These are phyloP conservation scores for Xanthoconium separans DNA, from an alignment of 1,284 basidiomycete species.

Conservation along the genomic window DNA sequence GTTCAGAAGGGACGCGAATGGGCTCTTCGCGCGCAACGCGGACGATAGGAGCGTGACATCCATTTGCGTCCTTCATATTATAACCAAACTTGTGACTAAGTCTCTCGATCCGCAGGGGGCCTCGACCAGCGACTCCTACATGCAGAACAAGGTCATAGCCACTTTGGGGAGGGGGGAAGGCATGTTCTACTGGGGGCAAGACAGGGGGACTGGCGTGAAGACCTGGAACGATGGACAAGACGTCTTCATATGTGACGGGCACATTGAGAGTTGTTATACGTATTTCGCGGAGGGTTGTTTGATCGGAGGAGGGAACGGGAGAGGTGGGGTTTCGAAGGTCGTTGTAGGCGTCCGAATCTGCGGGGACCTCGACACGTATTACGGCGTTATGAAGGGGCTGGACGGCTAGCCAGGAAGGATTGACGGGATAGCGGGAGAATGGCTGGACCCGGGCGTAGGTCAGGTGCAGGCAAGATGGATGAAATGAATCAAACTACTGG, in stretches of 20 bases:
- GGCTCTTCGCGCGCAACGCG: constrained; percentile 35
- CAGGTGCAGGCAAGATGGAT: constrained; percentile 9
- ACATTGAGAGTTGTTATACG: constrained; percentile 63
- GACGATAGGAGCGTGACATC: constrained; percentile 55
- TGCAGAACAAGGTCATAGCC: constrained; percentile 78
- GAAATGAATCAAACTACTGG: constrained; percentile 21
- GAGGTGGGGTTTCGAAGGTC: constrained; percentile 6
- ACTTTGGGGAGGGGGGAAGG: constrained; percentile 42
- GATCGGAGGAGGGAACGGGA: constrained; percentile 6
- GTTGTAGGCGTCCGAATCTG: background rate
- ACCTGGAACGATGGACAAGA: constrained; percentile 55
- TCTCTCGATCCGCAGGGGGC: constrained; percentile 63
- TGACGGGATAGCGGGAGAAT: constrained; percentile 51
- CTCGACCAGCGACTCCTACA: constrained; percentile 66
- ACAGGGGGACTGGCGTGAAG: constrained; percentile 62
- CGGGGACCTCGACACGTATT: constrained; percentile 41
- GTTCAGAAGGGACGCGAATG: constrained; percentile 21
- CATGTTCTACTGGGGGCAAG: constrained; percentile 42
- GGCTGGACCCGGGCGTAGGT: constrained; percentile 41
- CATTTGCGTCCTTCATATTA: constrained; percentile 64
- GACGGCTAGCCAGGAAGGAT: constrained; percentile 66
- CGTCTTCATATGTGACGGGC: constrained; percentile 62
- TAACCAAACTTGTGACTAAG: constrained; percentile 71
- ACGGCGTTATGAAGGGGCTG: constrained; percentile 53
- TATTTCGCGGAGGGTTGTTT: constrained; percentile 38